A percentile compares a stretch with the other conserved stretches of the same genome.
Conservation (phyloP, 2,329 filamentous ascomycete genomes). For the Trichothecium sympodiale region DNA sequence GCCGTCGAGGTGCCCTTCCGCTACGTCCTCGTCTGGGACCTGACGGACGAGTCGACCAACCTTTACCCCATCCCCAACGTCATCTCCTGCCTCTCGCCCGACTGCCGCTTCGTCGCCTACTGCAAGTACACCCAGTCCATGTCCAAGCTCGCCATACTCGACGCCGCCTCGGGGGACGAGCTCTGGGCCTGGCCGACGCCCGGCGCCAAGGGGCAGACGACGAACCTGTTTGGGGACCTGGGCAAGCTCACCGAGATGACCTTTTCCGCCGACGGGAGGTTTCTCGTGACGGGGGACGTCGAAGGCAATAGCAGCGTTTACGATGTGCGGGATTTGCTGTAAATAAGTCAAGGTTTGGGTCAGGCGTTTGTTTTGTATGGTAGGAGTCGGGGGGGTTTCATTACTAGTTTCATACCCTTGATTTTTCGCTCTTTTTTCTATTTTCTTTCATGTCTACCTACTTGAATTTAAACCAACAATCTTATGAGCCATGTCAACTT, state of each 20-base stretch:
- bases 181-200: slow-evolving; percentile 21
- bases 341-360: not conserved
- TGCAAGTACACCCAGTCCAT: slow-evolving; percentile 22
- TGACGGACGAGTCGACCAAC: slow-evolving; percentile 22
- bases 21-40: slow-evolving; percentile 28
- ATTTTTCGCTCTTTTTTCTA: no score
- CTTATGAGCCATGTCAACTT: no score
- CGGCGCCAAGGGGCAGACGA: slow-evolving; percentile 11
- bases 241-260: slow-evolving; percentile 23
- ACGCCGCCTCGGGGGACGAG: slow-evolving; percentile 22
- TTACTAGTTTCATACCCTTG: no score
- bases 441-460: no score
- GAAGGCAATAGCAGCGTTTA: slow-evolving; percentile 24
- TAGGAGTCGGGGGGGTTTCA: no score
- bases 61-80: slow-evolving; percentile 28
- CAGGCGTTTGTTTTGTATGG: no score
- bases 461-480: no score
- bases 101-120: slow-evolving; percentile 28
- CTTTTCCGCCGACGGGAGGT: slow-evolving; percentile 25
- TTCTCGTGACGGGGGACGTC: slow-evolving; percentile 21
- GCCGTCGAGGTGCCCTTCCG: slow-evolving; percentile 19
- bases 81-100: slow-evolving; percentile 24
- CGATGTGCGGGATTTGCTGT: slow-evolving; percentile 13
- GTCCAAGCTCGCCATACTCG: slow-evolving; percentile 23
- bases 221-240: slow-evolving; percentile 22